Evolutionary conservation across 371 early-diverging fungal genomes (phyloP), one percentile per base, ranked within the genome.

Genomic region (Neoconidiobolus thromboides): DNA sequence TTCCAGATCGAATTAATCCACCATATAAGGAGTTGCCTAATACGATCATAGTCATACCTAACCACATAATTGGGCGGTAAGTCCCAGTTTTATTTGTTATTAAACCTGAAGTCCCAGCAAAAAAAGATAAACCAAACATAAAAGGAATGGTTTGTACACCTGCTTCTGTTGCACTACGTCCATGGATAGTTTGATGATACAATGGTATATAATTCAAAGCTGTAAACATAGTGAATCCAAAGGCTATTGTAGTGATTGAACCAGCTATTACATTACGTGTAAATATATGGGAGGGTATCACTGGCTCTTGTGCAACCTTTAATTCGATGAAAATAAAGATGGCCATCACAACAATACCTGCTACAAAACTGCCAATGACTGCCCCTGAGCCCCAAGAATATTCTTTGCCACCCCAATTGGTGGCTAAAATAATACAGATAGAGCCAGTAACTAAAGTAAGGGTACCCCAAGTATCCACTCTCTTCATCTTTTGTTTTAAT

Each of bases 141-240:
- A 76, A 64, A 1, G 80, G 76, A 46, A 82, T 64, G 9, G 65
- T 54, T 10, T 69, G 63, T 44, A 78, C 43, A 38, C 78, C 78
- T 42, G 75, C 63, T 9, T 15, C 9, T 7, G 65, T 62, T 12
- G 65, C 58, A 38, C 53, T 48, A n/a, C 55, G 49, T 10, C 47
- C 52, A 2, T 43, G 56, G 9, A 56, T 43, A 1, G 37, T 39
- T 40, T 56, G 56, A 26, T 56, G 56, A 43, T n/a, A 56, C 7
- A 56, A 43, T 41, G 56, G 43, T 26, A 56, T 37, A 40, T 56
- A 56, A 37, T 37, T 56, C 43, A n/a, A 10, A 44, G 43, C 7
- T 15, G 37, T 56, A 10, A 83, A 78, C 61, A 86, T 81, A 26
- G 74, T 65, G 51, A 84, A 76, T 38, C 90, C 90, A 40, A 83